A percentile compares a stretch with the other conserved stretches of the same genome.
These are phyloP conservation scores for Tuber borchii DNA, from an alignment of 495 filamentous ascomycete genomes.

Conservation along the genomic window DNA sequence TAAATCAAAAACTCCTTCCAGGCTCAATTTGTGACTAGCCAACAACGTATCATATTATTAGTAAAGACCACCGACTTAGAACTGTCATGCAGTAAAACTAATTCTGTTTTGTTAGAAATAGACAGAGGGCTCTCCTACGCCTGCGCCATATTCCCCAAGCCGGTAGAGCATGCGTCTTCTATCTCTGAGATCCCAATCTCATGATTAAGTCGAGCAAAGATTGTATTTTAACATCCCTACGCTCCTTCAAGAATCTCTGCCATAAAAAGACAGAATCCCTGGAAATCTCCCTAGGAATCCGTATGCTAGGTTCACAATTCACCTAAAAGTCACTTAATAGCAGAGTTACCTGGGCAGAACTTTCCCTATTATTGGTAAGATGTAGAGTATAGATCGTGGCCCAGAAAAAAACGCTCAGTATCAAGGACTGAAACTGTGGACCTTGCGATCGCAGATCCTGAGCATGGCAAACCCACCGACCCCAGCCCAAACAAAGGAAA, in stretches of 20 bases:
- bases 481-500: background rate
- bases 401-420: background rate
- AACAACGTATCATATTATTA: background rate
- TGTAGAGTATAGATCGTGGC: conserved; percentile 7
- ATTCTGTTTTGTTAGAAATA: conserved; percentile 4
- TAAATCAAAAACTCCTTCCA: background rate
- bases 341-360: conserved; percentile 11
- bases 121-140: conserved; percentile 40
- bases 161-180: conserved; percentile 41
- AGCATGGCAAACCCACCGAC: conserved; percentile 16
- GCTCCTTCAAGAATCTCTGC: conserved; percentile 35
- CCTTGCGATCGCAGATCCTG: conserved; percentile 16
- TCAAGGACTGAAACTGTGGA: conserved; percentile 8
- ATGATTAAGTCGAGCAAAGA: conserved; percentile 12
- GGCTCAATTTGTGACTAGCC: too few species aligned
- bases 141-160: conserved; percentile 27
- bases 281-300: conserved; percentile 59
- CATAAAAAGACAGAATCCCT: conserved; percentile 50
- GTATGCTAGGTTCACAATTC: conserved; percentile 53
- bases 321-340: conserved; percentile 4
- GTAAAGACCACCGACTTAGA: background rate
- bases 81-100: background rate
- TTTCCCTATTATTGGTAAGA: conserved; percentile 8
- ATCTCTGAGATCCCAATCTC: conserved; percentile 28
- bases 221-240: conserved; percentile 29